Evolutionary conservation across 2,329 filamentous ascomycete genomes (phyloP).

Genomic region (Juglanconis oblonga): DNA sequence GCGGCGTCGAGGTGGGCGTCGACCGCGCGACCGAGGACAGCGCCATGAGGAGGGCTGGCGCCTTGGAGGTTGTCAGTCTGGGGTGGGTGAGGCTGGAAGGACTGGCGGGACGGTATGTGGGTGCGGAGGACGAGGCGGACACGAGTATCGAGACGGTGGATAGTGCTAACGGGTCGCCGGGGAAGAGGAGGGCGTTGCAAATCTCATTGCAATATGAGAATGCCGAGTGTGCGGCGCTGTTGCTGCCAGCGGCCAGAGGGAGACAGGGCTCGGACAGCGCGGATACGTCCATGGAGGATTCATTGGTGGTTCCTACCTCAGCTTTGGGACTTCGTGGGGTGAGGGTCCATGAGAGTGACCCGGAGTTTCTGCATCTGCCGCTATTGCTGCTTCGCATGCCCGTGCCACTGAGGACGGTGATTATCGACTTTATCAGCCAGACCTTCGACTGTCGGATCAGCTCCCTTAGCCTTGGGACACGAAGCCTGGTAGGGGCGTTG

Average conservation of each 20-base stretch:
- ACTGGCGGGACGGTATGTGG: slow-evolving; percentile 26
- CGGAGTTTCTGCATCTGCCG: slow-evolving; percentile 45
- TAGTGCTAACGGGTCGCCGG: slow-evolving; percentile 13
- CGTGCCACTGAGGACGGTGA: slow-evolving; percentile 43
- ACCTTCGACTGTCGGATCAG: slow-evolving; percentile 57
- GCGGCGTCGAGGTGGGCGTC: slow-evolving; percentile 54
- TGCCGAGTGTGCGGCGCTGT: slow-evolving; percentile 46
- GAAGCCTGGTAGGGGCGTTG: slow-evolving; percentile 46
- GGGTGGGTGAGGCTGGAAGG: slow-evolving; percentile 39
- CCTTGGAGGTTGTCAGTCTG: slow-evolving; percentile 45
- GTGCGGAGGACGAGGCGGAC: slow-evolving; percentile 22
- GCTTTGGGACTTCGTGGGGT: background rate
- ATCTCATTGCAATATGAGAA: slow-evolving; percentile 53
- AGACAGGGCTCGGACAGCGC: background rate
- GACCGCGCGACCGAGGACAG: slow-evolving; percentile 37
- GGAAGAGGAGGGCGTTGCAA: slow-evolving; percentile 34
- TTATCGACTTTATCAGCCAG: slow-evolving; percentile 49
- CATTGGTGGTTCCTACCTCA: background rate
- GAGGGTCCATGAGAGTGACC: slow-evolving; percentile 3
- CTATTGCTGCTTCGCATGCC: slow-evolving; percentile 57
- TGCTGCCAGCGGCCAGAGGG: slow-evolving; percentile 38
- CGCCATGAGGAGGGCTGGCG: slow-evolving; percentile 36
- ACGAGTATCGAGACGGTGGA: slow-evolving; percentile 9
- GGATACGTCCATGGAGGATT: background rate
- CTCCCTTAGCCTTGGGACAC: slow-evolving; percentile 47